A percentile compares a stretch with the other conserved stretches of the same genome.
Conservation (phyloP, 805 yeast species). For the Kluyveromyces nonfermentans region DNA sequence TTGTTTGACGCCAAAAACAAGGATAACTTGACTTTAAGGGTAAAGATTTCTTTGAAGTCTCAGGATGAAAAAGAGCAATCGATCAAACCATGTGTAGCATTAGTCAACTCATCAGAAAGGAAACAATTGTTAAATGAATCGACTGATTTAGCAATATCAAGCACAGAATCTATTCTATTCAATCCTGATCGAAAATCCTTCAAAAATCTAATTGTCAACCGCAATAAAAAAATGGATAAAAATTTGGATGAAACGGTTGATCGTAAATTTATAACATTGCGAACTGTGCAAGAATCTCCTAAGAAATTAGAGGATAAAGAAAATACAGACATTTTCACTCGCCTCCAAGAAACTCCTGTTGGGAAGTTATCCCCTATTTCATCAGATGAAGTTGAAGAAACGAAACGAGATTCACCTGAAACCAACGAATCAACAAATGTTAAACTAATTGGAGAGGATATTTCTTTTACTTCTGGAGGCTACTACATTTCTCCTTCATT, state of each 20-base stretch:
- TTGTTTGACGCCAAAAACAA: slow-evolving; percentile 30
- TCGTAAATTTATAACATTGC: slow-evolving; percentile 6
- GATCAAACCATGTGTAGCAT: slow-evolving; percentile 7
- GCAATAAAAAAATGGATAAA: slow-evolving; percentile 11
- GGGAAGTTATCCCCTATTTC: slow-evolving; percentile 4
- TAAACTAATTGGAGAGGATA: slow-evolving; percentile 29
- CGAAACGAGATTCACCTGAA: neutral
- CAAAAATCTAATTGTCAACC: slow-evolving; percentile 20
- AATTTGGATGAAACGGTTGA: slow-evolving; percentile 4
- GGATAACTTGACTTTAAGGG: slow-evolving; percentile 1
- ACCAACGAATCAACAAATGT: neutral
- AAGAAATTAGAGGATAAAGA: neutral
- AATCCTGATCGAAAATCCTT: slow-evolving; percentile 25
- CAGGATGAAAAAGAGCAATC: neutral
- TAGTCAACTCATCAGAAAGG: slow-evolving; percentile 7
- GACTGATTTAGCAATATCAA: slow-evolving; percentile 17
- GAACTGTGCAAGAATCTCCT: neutral
- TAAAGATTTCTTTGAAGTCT: neutral
- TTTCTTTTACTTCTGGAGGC: slow-evolving; percentile 54
- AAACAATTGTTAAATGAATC: slow-evolving; percentile 8
- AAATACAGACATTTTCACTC: neutral
- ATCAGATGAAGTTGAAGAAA: neutral
- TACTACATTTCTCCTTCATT: slow-evolving; percentile 83
- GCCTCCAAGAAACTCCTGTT: slow-evolving; percentile 4
- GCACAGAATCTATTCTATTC: slow-evolving; percentile 16